Evolutionary conservation across 805 yeast species (phyloP), one percentile per base, ranked within the genome.

Genomic region (Candida oleophila): DNA sequence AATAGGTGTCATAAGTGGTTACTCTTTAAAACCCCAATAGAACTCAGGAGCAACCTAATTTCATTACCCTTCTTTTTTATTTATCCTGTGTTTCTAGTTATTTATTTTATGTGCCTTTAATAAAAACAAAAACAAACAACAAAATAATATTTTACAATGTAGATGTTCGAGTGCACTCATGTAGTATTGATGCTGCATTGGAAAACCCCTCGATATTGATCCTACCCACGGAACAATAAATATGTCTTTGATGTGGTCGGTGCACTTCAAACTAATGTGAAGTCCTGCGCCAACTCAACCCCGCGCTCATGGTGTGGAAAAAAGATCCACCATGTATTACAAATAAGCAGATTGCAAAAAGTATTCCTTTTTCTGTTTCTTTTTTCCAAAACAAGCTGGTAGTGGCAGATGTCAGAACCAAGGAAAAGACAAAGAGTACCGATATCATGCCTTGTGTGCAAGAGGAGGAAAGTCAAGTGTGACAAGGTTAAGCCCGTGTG

Each of bases 381-480:
- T n/a, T n/a, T n/a, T n/a, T n/a, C n/a, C n/a, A n/a, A n/a, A n/a
- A n/a, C n/a, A n/a, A n/a, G n/a, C n/a, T n/a, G n/a, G n/a, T n/a
- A n/a, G n/a, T n/a, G n/a, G n/a, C n/a, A n/a, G 42, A 9, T 25
- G 33, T 16, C 19, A 4, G 25, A 15, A 14, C 51, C 49, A 45
- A 52, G 51, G 40, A 56, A 61, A 43, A 56, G 76, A 38, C 61
- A 62, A 39, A 55, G 77, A 22, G 73, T 66, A 1, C 76, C 77
- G 2, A 54, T 71, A 14, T 58, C 73, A 25, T 72, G 77, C 49
- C 55, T 68, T 38, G 65, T 65, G 44, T 72, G 77, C 51, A 63
- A 71, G 47, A 62, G 62, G 39, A 50, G 77, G 12, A 71, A 71
- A 53, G 77, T 72, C 53, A 69, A 68, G 48, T 72, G 77, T 55